phyloP scores from a whole-genome alignment of 2,329 filamentous ascomycete species.

The Fusarium poae region DNA sequence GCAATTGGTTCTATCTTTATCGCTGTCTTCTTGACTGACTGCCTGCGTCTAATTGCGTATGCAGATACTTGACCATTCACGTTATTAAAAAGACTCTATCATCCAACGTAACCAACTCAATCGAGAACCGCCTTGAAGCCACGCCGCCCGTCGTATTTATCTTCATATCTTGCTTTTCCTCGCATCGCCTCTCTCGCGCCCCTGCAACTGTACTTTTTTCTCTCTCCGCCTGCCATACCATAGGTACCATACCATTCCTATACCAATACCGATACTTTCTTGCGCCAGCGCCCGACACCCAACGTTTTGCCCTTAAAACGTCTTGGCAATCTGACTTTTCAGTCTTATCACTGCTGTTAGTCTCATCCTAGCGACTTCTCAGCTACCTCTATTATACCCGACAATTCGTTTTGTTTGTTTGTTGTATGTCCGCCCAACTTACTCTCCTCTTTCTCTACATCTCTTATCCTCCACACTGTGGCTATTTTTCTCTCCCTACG shows the following conservation, averaged over 20 bases:
- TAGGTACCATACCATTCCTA: not conserved
- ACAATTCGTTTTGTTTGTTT: slow-evolving; percentile 18
- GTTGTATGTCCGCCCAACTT: slow-evolving; percentile 19
- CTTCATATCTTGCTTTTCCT: slow-evolving; percentile 3
- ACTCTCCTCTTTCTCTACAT: not conserved
- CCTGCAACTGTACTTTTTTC: not conserved
- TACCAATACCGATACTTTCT: slow-evolving; percentile 33
- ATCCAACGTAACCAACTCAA: slow-evolving; percentile 5
- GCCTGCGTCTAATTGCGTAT: slow-evolving; percentile 5
- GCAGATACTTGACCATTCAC: slow-evolving; percentile 10
- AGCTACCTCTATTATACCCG: slow-evolving; percentile 11
- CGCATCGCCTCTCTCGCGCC: not conserved
- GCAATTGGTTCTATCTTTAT: slow-evolving; percentile 31
- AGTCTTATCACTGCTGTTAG: slow-evolving; percentile 36
- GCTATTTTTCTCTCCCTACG: slow-evolving; percentile 32
- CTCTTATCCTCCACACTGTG: slow-evolving; percentile 31
- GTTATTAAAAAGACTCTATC: not conserved
- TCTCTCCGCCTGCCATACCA: not conserved
- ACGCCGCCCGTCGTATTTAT: slow-evolving; percentile 18
- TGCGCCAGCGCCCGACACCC: slow-evolving; percentile 31
- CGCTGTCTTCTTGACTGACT: slow-evolving; percentile 3
- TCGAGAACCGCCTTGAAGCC: slow-evolving; percentile 26
- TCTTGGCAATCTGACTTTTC: slow-evolving; percentile 43
- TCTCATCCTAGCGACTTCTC: slow-evolving; percentile 13
- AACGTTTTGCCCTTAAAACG: slow-evolving; percentile 43